Percentiles rank a stretch among this genome's conserved stretches.
phyloP scores from a whole-genome alignment of 164 flowering plant genomes.

The Aristolochia fimbriata region DNA sequence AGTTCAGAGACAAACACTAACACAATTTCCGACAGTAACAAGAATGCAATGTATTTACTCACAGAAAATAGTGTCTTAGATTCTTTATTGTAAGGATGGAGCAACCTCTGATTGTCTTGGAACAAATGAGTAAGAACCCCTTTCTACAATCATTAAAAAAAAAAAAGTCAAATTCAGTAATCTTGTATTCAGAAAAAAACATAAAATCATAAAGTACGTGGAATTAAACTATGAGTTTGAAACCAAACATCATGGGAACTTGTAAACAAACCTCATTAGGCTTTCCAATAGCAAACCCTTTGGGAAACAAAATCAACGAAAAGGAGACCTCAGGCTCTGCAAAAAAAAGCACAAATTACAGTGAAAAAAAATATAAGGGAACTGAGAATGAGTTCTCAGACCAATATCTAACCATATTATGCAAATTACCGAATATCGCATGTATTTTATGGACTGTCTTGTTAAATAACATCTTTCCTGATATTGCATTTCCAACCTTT shows the following conservation, averaged over 20 bases:
- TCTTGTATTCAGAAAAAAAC: no score
- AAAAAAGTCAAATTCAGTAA: constrained; percentile 4
- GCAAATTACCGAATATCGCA: background rate
- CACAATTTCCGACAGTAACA: background rate
- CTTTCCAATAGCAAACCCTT: constrained; percentile 75
- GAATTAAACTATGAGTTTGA: background rate
- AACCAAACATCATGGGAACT: background rate
- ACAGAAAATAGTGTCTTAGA: constrained; percentile 80
- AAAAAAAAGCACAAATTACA: background rate
- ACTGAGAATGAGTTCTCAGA: background rate
- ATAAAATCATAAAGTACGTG: background rate
- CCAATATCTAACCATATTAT: background rate
- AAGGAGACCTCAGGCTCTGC: constrained; percentile 74
- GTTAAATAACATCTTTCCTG: background rate
- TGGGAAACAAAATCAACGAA: constrained; percentile 61
- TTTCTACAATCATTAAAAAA: constrained; percentile 23
- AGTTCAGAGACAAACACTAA: background rate
- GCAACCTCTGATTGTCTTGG: constrained; percentile 46
- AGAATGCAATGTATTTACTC: constrained; percentile 10
- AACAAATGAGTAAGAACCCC: constrained; percentile 28
- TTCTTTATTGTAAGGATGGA: constrained; percentile 76
- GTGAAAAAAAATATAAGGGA: background rate
- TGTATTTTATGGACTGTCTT: background rate
- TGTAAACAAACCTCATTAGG: constrained; percentile 61
- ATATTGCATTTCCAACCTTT: no score